Conservation (phyloP, 225 moss, liverwort and hornwort species). For the Lunularia cruciata region DNA sequence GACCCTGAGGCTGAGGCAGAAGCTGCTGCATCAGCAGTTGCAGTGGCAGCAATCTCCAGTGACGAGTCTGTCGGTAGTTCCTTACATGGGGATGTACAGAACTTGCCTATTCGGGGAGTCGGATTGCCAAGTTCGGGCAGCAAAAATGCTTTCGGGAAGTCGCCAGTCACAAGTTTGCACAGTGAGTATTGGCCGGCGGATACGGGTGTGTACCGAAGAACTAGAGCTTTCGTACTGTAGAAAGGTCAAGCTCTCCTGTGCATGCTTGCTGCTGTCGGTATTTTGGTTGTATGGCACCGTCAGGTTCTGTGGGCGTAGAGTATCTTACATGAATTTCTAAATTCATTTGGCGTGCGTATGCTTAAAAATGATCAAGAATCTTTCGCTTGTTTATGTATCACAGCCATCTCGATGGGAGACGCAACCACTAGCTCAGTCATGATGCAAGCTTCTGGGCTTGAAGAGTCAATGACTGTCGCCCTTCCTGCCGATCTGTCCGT, state of each 20-base stretch:
- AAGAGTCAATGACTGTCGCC: constrained; percentile 87
- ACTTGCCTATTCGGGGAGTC: constrained; percentile 33
- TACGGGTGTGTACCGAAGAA: constrained; percentile 43
- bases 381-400: constrained; percentile 15
- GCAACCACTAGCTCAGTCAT: constrained; percentile 55
- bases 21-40: constrained; percentile 96
- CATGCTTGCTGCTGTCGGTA: background rate
- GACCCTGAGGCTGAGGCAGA: constrained; percentile 97
- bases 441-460: constrained; percentile 74
- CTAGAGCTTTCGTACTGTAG: constrained; percentile 29
- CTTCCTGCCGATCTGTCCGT: constrained; percentile 96
- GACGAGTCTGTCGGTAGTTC: constrained; percentile 93
- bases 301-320: constrained; percentile 1
- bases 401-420: constrained; percentile 62
- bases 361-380: constrained; percentile 5
- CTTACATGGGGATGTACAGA: constrained; percentile 60
- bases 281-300: background rate
- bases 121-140: constrained; percentile 39
- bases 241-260: background rate
- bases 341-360: background rate
- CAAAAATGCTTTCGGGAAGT: constrained; percentile 61
- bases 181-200: constrained; percentile 58
- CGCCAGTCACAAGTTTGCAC: constrained; percentile 59
- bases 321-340: no score
- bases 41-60: constrained; percentile 97